A percentile compares a stretch with the other conserved stretches of the same genome.
phyloP scores from a whole-genome alignment of 441 rosid species.

The Pelargonium myrrhifolium region DNA sequence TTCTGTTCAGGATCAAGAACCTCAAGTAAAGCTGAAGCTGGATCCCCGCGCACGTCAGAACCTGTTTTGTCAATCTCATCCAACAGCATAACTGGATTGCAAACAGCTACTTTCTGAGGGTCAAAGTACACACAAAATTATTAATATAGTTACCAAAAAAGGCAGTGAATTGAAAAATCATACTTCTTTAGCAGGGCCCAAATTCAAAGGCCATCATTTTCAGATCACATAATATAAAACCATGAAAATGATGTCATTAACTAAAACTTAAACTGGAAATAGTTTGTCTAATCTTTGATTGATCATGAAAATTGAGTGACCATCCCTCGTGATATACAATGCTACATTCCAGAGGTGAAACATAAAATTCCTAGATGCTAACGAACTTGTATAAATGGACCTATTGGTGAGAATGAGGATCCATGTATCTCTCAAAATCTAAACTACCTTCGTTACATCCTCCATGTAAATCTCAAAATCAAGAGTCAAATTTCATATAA shows the following conservation, averaged over 20 bases:
- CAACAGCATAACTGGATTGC: slow-evolving; percentile 94
- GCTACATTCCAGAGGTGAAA: too few relatives aligned
- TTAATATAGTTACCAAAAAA: slow-evolving; percentile 1
- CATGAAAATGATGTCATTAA: not conserved
- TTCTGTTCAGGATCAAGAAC: slow-evolving; percentile 99
- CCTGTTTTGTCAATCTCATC: slow-evolving; percentile 99
- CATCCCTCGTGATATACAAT: too few relatives aligned
- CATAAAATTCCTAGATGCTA: too few relatives aligned
- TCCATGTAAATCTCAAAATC: too few relatives aligned
- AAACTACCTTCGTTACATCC: too few relatives aligned
- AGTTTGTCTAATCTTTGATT: too few relatives aligned
- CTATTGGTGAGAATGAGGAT: too few relatives aligned
- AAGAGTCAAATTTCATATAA: too few relatives aligned
- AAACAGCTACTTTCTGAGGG: slow-evolving; percentile 75
- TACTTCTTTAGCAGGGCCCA: slow-evolving; percentile 8
- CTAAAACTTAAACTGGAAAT: too few relatives aligned
- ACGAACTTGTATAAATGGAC: too few relatives aligned
- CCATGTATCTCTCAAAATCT: too few relatives aligned
- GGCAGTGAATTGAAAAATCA: slow-evolving; percentile 6
- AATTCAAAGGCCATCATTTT: not conserved
- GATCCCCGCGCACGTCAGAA: slow-evolving; percentile 97
- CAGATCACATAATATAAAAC: slow-evolving; percentile 4
- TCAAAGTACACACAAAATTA: slow-evolving; percentile 24
- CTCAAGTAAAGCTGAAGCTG: slow-evolving; percentile 95
- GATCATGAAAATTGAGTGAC: too few relatives aligned